Base-by-base conservation (phyloP, 2,329 filamentous ascomycete genomes). In the Aspergillus ruber region DNA sequence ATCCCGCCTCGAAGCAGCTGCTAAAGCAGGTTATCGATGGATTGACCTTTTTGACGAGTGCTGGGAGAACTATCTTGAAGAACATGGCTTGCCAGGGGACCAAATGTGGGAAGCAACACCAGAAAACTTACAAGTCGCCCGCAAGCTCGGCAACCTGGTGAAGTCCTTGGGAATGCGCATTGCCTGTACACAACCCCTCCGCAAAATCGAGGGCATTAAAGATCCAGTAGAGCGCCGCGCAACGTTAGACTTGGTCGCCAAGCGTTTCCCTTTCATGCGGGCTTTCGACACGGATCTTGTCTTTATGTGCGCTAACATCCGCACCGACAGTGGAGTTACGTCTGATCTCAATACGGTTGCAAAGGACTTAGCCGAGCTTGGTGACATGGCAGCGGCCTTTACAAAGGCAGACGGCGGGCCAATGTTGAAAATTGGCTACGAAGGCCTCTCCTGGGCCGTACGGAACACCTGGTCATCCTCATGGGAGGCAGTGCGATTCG, bases 31-130 rank as follows among this genome's bases (percentile, higher is more conserved):
- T 1, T 67, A 59, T 49, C 48, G 57, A 47, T 60, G 56, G 51
- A 64, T 66, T 46, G 64, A 66, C 46, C 52, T 67, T 6, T 66
- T 67, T 32, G 64, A 67, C 41, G 62, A 67, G 40, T 65, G 62
- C 52, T 67, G 64, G 64, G 63, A 61, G 0, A 56, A 55, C 2
- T 65, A 66, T 35, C 52, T 67, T 1, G 57, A 56, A 12, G 61
- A 64, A 32, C 52, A 66, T 43, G 51, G 48, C 2, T 47, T 62
- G 6, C 43, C 59, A 3, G 54, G 55, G 1, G 50, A 60, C 10
- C 42, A 57, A 13, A 53, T 62, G 4, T 67, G 63, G 64, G 61
- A 65, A 6, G 39, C 60, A 0, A 65, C 62, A 1, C 27, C 50
- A 0, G 50, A 55, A 1, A 67, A 65, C 43, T 46, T 66, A 2